phyloP scores from a whole-genome alignment of 805 yeast genomes.

The Candida stauntonica region DNA sequence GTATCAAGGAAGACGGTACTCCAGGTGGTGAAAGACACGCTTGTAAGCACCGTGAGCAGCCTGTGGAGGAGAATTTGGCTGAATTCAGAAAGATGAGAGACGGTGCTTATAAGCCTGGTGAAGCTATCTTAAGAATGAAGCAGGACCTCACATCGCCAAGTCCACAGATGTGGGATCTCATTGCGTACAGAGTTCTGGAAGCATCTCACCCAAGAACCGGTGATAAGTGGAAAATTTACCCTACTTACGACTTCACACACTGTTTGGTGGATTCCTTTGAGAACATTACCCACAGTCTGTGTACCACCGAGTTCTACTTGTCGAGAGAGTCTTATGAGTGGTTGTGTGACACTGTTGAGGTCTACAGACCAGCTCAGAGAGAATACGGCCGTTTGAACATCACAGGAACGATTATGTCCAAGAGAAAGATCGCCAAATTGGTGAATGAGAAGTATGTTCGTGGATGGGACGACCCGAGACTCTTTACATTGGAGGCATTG shows the following conservation, averaged over 20 bases:
- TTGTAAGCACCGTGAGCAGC: slow-evolving; percentile 68
- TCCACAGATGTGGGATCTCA: slow-evolving; percentile 99
- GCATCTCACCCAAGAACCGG: slow-evolving; percentile 97
- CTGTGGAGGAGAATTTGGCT: slow-evolving; percentile 66
- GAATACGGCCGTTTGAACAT: slow-evolving; percentile 96
- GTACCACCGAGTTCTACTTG: slow-evolving; percentile 91
- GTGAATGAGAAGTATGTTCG: slow-evolving; percentile 79
- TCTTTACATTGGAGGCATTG: slow-evolving; percentile 90
- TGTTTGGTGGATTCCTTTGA: slow-evolving; percentile 98
- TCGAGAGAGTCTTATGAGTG: slow-evolving; percentile 96
- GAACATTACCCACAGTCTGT: slow-evolving; percentile 90
- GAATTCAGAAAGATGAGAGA: slow-evolving; percentile 91
- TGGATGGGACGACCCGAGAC: slow-evolving; percentile 98
- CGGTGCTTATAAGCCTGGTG: slow-evolving; percentile 84
- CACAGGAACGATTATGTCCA: slow-evolving; percentile 90
- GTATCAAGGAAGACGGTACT: slow-evolving; percentile 86
- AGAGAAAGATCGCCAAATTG: slow-evolving; percentile 91
- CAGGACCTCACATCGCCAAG: slow-evolving; percentile 86
- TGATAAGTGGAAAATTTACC: slow-evolving; percentile 94
- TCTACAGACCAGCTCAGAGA: slow-evolving; percentile 97
- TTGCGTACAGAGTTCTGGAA: slow-evolving; percentile 91
- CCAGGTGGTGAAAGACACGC: slow-evolving; percentile 90
- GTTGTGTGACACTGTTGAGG: slow-evolving; percentile 93
- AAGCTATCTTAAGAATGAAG: slow-evolving; percentile 95
- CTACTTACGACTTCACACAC: slow-evolving; percentile 98